phyloP scores from a whole-genome alignment of 257 asterid species.

The Forsythia suspensa region DNA sequence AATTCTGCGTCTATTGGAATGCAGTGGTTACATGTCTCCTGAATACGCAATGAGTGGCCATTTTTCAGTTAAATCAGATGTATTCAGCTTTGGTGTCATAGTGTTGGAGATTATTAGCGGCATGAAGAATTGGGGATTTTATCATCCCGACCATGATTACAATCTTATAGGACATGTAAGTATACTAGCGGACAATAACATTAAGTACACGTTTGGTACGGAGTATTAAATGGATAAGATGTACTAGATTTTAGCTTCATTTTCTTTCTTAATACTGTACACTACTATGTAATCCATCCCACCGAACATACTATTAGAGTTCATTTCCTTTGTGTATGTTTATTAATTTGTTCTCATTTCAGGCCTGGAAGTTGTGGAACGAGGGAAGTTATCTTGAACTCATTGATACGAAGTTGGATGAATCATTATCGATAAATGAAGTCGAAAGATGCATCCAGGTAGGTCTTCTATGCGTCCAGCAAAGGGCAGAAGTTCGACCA shows the following conservation, averaged over 20 bases:
- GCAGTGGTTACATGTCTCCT: conserved; percentile 62
- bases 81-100: conserved; percentile 55
- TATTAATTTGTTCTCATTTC: neutral
- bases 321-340: too few species aligned
- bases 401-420: conserved; percentile 25
- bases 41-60: conserved; percentile 55
- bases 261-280: too few species aligned
- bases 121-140: conserved; percentile 42
- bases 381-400: conserved; percentile 38
- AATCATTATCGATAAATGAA: conserved; percentile 16
- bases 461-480: conserved; percentile 51
- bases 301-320: neutral
- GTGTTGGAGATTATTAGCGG: conserved; percentile 50
- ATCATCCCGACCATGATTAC: conserved; percentile 28
- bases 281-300: neutral
- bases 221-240: neutral
- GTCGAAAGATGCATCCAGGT: conserved; percentile 45
- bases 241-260: too few species aligned
- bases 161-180: conserved; percentile 57
- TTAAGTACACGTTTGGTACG: neutral
- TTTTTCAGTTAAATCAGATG: conserved; percentile 54
- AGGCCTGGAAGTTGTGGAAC: conserved; percentile 49
- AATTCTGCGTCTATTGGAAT: neutral
- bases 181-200: neutral
- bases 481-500: conserved; percentile 49